Evolutionary conservation across 345 rosid genomes (phyloP), one percentile per base, ranked within the genome.

Genomic region (Limnanthes douglasii): DNA sequence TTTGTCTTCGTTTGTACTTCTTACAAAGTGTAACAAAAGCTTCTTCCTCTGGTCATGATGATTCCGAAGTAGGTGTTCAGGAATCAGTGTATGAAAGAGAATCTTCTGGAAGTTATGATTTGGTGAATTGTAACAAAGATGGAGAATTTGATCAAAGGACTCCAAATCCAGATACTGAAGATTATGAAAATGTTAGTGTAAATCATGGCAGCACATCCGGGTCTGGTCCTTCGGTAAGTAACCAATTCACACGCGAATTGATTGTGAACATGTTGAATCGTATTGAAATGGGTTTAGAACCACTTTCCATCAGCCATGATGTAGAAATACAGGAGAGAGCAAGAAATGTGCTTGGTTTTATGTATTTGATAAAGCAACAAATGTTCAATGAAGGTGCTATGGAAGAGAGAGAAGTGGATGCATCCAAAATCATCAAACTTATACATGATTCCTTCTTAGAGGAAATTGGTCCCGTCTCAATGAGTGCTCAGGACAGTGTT

Each of bases 281-380:
- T 46, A 57, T 75, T 44, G 88, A 85, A 43, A 23, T 56, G 41
- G 65, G 76, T 12, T 20, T 85, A 50, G 37, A 46, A 24, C 75
- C 82, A 5, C 57, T 78, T 30, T 57, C 61, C 0, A 68, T 60
- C 14, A 66, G 66, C 60, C 58, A 38, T 50, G 85, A 85, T 45
- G 93, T 84, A 23, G 96, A 90, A 58, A 65, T 80, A 24, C 70
- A 72, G 46, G 98, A 85, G 75, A 78, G 93, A 60, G 62, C 72
- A 19, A 51, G 61, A 41, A 85, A 85, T 50, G 45, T 72, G 29
- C 60, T 90, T 33, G 94, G 93, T 34, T 61, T 85, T 34, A 39
- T 69, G 15, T 79, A 68, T 44, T 43, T 78, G 61, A 47, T 76
- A 39, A 68, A 67, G 52, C 61, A 55, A 45, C 66, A 65, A 39